These are phyloP conservation scores for Xylaria venustula DNA, from an alignment of 495 filamentous ascomycete species.

Conservation along the genomic window DNA sequence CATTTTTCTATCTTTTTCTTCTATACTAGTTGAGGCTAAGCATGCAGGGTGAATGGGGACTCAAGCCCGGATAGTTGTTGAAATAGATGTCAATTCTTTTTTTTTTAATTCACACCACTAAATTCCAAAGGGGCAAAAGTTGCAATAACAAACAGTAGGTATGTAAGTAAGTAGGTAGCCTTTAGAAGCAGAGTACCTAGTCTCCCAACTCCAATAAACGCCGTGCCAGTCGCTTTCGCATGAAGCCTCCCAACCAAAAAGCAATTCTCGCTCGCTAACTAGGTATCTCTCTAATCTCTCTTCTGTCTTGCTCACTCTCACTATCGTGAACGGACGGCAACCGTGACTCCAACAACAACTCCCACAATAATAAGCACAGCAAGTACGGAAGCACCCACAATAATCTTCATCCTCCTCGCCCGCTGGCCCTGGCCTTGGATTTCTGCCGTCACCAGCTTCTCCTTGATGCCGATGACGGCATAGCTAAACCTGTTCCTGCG, in stretches of 20 bases:
- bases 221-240: not conserved
- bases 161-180: too few relatives aligned
- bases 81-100: too few relatives aligned
- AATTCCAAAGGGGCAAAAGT: too few relatives aligned
- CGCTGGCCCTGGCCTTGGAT: not conserved
- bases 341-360: not conserved
- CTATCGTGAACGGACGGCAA: not conserved
- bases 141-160: too few relatives aligned
- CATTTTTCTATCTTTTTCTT: too few relatives aligned
- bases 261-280: too few relatives aligned
- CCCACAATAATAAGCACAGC: not conserved
- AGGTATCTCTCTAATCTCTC: not conserved
- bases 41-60: too few relatives aligned
- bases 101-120: too few relatives aligned
- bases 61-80: too few relatives aligned
- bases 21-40: too few relatives aligned
- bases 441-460: not conserved
- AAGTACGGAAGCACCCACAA: not conserved
- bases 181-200: not conserved
- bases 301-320: not conserved
- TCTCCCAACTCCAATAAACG: conserved; percentile 1
- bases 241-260: not conserved
- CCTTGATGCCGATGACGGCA: not conserved
- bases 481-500: not conserved
- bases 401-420: conserved; percentile 1